Percentiles rank a stretch among this genome's conserved stretches.
Conservation (phyloP, 805 yeast species). For the Gaillardinia entomophila region DNA sequence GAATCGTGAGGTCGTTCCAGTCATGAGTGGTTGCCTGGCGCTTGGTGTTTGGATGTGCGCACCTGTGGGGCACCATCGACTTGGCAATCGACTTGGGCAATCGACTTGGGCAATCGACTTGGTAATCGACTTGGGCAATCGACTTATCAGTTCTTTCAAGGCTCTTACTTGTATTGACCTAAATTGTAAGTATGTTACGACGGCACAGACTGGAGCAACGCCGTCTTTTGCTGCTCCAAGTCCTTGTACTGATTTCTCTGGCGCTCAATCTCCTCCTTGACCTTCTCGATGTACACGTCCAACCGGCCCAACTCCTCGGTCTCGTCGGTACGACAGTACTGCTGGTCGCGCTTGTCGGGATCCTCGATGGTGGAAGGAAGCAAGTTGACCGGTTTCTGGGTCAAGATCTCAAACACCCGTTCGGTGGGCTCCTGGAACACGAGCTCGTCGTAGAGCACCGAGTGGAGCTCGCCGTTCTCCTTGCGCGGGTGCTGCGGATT, state of each 20-base stretch:
- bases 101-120: no score
- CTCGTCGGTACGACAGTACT: constrained; percentile 35
- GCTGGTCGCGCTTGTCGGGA: constrained; percentile 35
- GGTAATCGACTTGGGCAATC: no score
- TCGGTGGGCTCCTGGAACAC: constrained; percentile 97
- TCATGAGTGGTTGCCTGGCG: no score
- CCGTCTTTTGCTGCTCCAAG: constrained; percentile 36
- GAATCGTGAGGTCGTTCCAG: no score
- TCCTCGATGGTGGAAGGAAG: constrained; percentile 35
- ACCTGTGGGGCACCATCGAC: no score
- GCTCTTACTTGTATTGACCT: no score
- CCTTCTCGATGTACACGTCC: constrained; percentile 32
- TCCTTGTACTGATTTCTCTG: constrained; percentile 35
- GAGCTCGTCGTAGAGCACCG: constrained; percentile 73
- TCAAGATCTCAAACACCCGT: constrained; percentile 69
- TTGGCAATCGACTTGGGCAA: no score
- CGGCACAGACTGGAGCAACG: constrained; percentile 33
- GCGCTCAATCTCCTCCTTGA: constrained; percentile 35
- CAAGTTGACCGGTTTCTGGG: constrained; percentile 58
- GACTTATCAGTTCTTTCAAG: no score
- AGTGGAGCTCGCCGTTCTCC: constrained; percentile 38
- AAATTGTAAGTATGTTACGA: no score
- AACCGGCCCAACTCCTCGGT: constrained; percentile 35
- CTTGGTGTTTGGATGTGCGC: no score
- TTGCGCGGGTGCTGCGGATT: constrained; percentile 36